Evolutionary conservation across 139 green algal species (phyloP).

Genomic region (Closterium sp.): DNA sequence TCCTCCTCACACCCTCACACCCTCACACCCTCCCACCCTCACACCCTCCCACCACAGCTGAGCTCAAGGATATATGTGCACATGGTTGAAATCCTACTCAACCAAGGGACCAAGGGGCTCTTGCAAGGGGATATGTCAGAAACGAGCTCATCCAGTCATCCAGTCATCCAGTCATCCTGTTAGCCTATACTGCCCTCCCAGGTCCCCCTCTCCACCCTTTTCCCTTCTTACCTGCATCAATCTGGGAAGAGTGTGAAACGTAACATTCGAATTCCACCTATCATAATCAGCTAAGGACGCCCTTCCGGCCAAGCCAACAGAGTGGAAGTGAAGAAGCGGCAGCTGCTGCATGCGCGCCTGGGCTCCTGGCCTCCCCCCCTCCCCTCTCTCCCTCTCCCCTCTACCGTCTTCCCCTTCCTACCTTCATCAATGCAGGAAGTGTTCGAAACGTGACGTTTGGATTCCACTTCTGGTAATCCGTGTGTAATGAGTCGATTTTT

Average conservation of each 20-base stretch:
- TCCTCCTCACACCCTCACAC: background rate
- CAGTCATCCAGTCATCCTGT: too few relatives aligned
- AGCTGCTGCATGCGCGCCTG: background rate
- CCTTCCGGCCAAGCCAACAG: background rate
- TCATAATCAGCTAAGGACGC: background rate
- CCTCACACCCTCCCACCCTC: background rate
- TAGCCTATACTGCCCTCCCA: too few relatives aligned
- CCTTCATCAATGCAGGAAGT: background rate
- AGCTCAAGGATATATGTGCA: background rate
- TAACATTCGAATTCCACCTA: background rate
- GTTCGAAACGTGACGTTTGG: too few relatives aligned
- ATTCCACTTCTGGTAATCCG: background rate
- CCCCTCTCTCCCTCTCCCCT: background rate
- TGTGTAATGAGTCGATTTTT: too few relatives aligned
- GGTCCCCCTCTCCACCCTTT: too few relatives aligned
- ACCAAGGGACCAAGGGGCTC: background rate
- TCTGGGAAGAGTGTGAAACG: background rate
- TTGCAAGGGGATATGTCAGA: too few relatives aligned
- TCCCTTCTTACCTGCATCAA: background rate
- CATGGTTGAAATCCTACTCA: background rate
- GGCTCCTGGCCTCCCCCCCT: too few relatives aligned
- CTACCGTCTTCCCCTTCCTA: background rate
- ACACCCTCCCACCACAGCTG: background rate
- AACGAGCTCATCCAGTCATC: too few relatives aligned
- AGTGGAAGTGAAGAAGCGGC: background rate